Evolutionary conservation across 371 early-diverging fungal species (phyloP).

Genomic region (Mucor mucedo): DNA sequence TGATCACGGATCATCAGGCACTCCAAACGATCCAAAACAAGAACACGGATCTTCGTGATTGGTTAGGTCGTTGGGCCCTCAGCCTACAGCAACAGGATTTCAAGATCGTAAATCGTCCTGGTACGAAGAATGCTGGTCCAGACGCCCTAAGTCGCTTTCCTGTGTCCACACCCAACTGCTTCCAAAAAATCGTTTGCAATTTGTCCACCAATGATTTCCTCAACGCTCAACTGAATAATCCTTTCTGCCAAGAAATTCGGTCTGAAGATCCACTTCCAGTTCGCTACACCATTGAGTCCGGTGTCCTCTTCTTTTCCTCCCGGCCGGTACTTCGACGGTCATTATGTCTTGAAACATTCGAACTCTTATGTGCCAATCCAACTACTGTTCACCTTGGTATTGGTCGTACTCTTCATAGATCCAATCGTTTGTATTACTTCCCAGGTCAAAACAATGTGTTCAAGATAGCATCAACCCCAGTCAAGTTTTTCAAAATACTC

Average conservation of each 20-base stretch:
- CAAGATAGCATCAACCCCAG: not conserved
- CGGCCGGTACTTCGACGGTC: slow-evolving; percentile 11
- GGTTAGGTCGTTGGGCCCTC: slow-evolving; percentile 15
- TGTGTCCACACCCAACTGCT: too few species aligned
- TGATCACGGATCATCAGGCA: slow-evolving; percentile 30
- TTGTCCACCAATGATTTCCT: not conserved
- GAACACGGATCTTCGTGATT: slow-evolving; percentile 3
- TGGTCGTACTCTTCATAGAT: not conserved
- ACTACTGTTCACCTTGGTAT: slow-evolving; percentile 12
- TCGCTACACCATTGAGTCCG: slow-evolving; percentile 6
- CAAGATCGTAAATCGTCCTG: slow-evolving; percentile 9
- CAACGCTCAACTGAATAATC: slow-evolving; percentile 1
- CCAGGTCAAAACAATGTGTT: not conserved
- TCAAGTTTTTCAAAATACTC: slow-evolving; percentile 5
- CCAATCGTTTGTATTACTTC: not conserved
- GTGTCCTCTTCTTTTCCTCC: slow-evolving; percentile 17
- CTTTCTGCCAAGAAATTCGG: slow-evolving; percentile 5
- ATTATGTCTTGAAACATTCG: slow-evolving; percentile 5
- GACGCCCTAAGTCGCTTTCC: too few species aligned
- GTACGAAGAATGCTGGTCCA: not conserved
- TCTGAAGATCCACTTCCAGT: too few species aligned
- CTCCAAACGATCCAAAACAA: slow-evolving; percentile 20
- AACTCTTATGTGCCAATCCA: slow-evolving; percentile 10
- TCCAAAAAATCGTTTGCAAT: too few species aligned
- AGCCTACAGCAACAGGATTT: slow-evolving; percentile 12